Percentiles rank a stretch among this genome's conserved stretches.
These are phyloP conservation scores for Aspergillus taichungensis DNA, from an alignment of 495 filamentous ascomycete genomes.

Conservation along the genomic window DNA sequence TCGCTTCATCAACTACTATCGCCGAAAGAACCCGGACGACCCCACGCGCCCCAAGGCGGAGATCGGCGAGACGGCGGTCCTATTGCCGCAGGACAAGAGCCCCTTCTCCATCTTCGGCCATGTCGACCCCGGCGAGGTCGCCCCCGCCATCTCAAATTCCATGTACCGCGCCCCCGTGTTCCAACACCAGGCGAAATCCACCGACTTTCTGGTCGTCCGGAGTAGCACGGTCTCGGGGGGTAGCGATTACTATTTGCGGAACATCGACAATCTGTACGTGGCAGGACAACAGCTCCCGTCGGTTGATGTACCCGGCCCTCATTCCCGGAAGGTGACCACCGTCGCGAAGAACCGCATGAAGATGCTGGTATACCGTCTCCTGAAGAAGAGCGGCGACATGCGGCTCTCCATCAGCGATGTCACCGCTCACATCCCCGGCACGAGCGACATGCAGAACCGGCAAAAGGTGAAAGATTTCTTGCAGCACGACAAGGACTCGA, in stretches of 20 bases:
- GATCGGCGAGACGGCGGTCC: constrained; percentile 75
- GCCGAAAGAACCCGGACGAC: constrained; percentile 75
- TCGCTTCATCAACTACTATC: constrained; percentile 91
- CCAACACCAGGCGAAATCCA: constrained; percentile 65
- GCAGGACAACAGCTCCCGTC: constrained; percentile 90
- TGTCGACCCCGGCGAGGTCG: constrained; percentile 79
- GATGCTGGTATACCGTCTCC: constrained; percentile 83
- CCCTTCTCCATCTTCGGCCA: constrained; percentile 93
- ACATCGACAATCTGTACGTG: constrained; percentile 79
- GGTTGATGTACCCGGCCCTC: constrained; percentile 83
- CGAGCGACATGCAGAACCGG: constrained; percentile 86
- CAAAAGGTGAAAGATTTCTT: constrained; percentile 97
- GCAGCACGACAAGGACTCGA: constrained; percentile 69
- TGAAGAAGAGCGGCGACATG: constrained; percentile 61
- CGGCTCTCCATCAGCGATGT: constrained; percentile 68
- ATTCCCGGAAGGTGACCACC: constrained; percentile 89
- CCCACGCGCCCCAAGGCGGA: constrained; percentile 62
- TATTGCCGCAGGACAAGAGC: constrained; percentile 88
- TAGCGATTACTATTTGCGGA: constrained; percentile 68
- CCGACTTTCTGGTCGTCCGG: constrained; percentile 81
- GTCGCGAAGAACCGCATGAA: constrained; percentile 90
- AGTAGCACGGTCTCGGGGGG: constrained; percentile 67
- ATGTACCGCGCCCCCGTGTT: constrained; percentile 95
- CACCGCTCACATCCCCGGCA: constrained; percentile 79
- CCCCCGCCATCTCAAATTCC: constrained; percentile 82